Conservation (phyloP, 2,329 filamentous ascomycete genomes). For the Tolypocladium inflatum region DNA sequence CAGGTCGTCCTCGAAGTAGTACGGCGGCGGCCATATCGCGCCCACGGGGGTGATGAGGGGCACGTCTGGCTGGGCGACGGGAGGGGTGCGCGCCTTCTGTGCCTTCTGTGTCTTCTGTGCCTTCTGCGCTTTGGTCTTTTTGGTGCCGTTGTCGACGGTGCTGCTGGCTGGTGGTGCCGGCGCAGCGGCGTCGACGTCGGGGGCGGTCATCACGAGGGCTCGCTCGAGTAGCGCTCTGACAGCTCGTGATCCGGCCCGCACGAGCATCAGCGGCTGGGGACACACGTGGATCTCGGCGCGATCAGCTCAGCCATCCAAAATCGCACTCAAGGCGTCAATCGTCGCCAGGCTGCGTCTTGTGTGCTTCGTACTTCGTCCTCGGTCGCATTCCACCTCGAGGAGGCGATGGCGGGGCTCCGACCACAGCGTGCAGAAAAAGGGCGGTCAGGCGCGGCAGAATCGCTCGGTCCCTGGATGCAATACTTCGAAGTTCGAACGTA, state of each 20-base stretch:
- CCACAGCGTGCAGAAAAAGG: constrained; percentile 2
- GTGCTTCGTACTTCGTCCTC: too few species aligned
- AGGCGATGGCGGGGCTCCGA: not conserved
- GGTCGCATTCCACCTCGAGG: not conserved
- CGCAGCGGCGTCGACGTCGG: not conserved
- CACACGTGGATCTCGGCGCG: not conserved
- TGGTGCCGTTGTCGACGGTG: not conserved
- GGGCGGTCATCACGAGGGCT: constrained; percentile 7
- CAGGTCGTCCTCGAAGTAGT: constrained; percentile 75
- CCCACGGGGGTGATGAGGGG: constrained; percentile 22
- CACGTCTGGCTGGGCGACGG: constrained; percentile 10
- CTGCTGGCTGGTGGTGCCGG: constrained; percentile 4
- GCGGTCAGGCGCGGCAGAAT: constrained; percentile 20
- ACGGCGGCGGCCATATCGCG: constrained; percentile 51
- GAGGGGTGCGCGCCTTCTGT: not conserved
- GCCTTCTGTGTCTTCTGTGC: too few species aligned
- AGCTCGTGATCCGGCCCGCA: constrained; percentile 6
- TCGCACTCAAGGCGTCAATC: not conserved
- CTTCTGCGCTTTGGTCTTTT: not conserved
- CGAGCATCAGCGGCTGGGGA: constrained; percentile 6
- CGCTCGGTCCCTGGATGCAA: not conserved
- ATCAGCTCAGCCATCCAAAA: not conserved
- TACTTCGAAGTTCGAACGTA: too few species aligned
- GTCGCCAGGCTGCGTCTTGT: not conserved
- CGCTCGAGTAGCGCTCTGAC: constrained; percentile 5